Base-by-base conservation (phyloP, 805 yeast species). In the Metschnikowia gelsemii region DNA sequence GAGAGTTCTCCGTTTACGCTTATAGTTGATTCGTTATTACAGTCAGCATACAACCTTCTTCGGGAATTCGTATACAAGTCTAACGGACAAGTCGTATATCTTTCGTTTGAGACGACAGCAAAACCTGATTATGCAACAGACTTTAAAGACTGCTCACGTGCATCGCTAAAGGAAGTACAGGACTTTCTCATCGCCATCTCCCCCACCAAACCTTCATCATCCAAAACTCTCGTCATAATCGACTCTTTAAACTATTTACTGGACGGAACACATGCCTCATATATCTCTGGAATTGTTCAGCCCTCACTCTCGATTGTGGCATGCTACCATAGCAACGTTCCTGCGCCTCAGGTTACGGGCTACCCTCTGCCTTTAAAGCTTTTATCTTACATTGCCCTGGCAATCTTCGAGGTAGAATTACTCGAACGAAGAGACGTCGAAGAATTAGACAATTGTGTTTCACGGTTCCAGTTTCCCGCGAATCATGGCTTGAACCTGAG, bases 1-100 rank as follows among this genome's bases (percentile, higher is more conserved):
- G 98, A 93, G 54, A 62, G 62, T 17, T 76, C 91, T 0, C 95
- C 96, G 0, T 76, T 91, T 40, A 60, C 87, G 2, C 68, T 91
- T 4, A 68, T 84, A 3, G 56, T 77, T 7, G 98, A 93, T 58
- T 73, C 85, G 1, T 62, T 88, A 8, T 67, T 75, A 0, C 96
- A 90, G 59, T 78, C 93, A 0, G 78, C 88, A 0, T 51, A 64
- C 22, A 54, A 66, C 33, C 60, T 90, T 9, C 55, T 86, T 1
- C 56, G 64, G 20, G 96, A 88, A 56, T 70, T 89, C 35, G 61
- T 73, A 2, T 60, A 70, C 48, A 68, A 73, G 50, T 61, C 64
- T 9, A 55, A 53, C 9, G 57, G 62, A 3, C 65, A 64, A 3
- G 63, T 81, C 5, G 57, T 80, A 2, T 84, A 69, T 49, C 61